phyloP scores from a whole-genome alignment of 306 rosid genomes.

The Chamaecrista fasciculata region DNA sequence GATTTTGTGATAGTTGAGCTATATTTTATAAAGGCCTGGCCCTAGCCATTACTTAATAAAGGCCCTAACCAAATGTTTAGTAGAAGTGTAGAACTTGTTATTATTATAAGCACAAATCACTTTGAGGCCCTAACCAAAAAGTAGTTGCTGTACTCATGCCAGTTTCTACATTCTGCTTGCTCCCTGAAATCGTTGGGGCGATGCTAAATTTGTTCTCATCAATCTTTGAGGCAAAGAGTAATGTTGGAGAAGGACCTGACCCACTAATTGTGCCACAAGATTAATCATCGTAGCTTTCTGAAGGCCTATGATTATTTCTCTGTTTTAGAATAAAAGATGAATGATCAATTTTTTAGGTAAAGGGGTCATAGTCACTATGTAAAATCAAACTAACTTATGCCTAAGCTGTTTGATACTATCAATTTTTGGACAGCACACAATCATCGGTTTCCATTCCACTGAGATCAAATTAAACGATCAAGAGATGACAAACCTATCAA shows the following conservation, averaged over 20 bases:
- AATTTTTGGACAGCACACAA: too few relatives aligned
- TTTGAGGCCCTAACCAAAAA: slow-evolving; percentile 41
- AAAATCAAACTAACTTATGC: too few relatives aligned
- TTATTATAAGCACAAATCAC: neutral
- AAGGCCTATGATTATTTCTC: slow-evolving; percentile 60
- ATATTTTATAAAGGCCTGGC: neutral
- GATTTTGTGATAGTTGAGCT: neutral
- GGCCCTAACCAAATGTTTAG: too few relatives aligned
- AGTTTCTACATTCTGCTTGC: slow-evolving; percentile 52
- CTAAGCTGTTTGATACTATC: too few relatives aligned
- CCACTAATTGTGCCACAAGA: slow-evolving; percentile 48
- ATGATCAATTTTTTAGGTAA: too few relatives aligned
- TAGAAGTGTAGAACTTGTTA: neutral
- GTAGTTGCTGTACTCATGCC: slow-evolving; percentile 57
- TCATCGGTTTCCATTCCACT: too few relatives aligned
- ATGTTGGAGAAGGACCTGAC: slow-evolving; percentile 57
- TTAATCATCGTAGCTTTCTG: slow-evolving; percentile 48
- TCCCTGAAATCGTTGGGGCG: slow-evolving; percentile 52
- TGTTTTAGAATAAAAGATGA: slow-evolving; percentile 32
- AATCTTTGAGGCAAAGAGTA: slow-evolving; percentile 56
- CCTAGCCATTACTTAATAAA: too few relatives aligned
- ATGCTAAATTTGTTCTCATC: slow-evolving; percentile 52
- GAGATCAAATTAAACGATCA: too few relatives aligned
- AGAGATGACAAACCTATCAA: neutral
- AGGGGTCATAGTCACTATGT: too few relatives aligned